Evolutionary conservation across 164 flowering plant genomes (phyloP), one percentile per base, ranked within the genome.

Genomic region (Aristolochia fimbriata): DNA sequence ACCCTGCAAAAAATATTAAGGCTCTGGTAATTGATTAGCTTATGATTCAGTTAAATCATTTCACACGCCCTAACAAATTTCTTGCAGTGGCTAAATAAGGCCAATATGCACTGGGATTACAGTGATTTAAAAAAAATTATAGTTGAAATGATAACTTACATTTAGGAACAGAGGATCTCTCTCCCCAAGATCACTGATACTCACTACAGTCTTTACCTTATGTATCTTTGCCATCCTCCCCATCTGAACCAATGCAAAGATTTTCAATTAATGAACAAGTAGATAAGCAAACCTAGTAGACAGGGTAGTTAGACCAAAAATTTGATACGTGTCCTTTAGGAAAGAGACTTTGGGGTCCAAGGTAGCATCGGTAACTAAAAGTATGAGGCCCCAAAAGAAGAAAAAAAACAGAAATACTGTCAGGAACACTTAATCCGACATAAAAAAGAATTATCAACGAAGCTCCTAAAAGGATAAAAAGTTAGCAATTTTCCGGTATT

Each of bases 131-230:
- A 23, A 50, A 1, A 5, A 22, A 12, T 7, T 25, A 6, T 31
- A n/a, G n/a, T 37, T 20, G 41, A 30, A 62, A 10, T 41, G 14
- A 58, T 60, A 53, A 58, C 80, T 78, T 77, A 84, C 87, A 82
- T 84, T 81, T 50, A 64, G 81, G 62, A 56, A 59, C 49, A 87
- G 79, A 20, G 85, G 87, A 70, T 84, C 87, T 61, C 75, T 74
- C 24, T 80, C 78, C 46, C 88, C 94, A 63, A 78, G 75, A 58
- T 84, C 85, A 62, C 83, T 79, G 58, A 76, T 73, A 71, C 73
- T 74, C 47, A 87, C 63, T n/a, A 87, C 82, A 68, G 84, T 80
- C 66, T 51, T 65, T 47, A 77, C 82, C 23, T 79, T 65, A 67
- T 65, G 81, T 20, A 31, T 33, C 68, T 65, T 77, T 13, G 72